A percentile compares a stretch with the other conserved stretches of the same genome.
phyloP scores from a whole-genome alignment of 495 filamentous ascomycete species.

The Penicillium longicatenatum region DNA sequence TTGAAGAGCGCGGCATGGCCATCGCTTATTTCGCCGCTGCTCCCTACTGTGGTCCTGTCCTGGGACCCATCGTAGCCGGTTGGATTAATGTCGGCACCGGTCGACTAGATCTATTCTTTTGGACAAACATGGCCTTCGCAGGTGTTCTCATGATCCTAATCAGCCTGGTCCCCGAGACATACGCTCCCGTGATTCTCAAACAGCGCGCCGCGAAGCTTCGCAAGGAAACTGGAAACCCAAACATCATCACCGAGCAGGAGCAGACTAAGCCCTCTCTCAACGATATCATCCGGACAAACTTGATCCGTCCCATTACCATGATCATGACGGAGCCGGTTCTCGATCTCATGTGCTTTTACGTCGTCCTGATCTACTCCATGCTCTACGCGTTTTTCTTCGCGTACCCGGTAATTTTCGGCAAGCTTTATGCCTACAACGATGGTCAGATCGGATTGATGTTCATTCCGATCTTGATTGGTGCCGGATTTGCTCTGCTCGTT shows the following conservation, averaged over 20 bases:
- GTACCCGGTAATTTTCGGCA: conserved; percentile 61
- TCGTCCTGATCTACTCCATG: conserved; percentile 67
- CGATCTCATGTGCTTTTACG: conserved; percentile 63
- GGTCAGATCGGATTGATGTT: conserved; percentile 39
- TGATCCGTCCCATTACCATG: conserved; percentile 41
- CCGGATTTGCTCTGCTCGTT: conserved; percentile 54
- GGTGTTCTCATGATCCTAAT: conserved; percentile 52
- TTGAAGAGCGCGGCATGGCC: conserved; percentile 61
- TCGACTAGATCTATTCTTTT: conserved; percentile 60
- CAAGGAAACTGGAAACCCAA: conserved; percentile 58
- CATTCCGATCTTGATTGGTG: conserved; percentile 44
- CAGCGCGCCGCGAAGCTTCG: conserved; percentile 54
- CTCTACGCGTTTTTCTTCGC: conserved; percentile 77
- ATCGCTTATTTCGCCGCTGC: conserved; percentile 57
- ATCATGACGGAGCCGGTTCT: conserved; percentile 55
- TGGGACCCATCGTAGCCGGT: conserved; percentile 59
- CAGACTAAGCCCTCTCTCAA: conserved; percentile 24
- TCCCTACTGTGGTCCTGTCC: conserved; percentile 56
- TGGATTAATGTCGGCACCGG: conserved; percentile 55
- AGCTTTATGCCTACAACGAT: conserved; percentile 51
- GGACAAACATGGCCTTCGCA: conserved; percentile 33
- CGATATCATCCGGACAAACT: conserved; percentile 50
- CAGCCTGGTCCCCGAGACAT: conserved; percentile 61
- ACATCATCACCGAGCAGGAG: conserved; percentile 55
- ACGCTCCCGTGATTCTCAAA: conserved; percentile 61